These are phyloP conservation scores for Mortierella sp. DNA, from an alignment of 371 early-diverging fungal genomes.

Conservation along the genomic window DNA sequence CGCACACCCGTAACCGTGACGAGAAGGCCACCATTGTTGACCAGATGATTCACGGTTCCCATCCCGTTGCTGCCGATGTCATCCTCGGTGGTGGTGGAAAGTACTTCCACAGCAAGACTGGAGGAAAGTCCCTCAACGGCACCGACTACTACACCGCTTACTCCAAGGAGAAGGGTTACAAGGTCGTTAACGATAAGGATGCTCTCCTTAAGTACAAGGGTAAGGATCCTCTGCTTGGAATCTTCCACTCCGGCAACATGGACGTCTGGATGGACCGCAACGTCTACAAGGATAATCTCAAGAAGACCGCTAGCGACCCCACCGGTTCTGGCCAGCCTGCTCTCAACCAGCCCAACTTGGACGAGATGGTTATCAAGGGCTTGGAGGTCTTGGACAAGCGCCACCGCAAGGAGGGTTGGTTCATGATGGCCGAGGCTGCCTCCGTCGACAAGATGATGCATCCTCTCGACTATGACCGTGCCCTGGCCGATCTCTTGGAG, in stretches of 20 bases:
- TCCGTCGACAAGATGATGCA: conserved; percentile 81
- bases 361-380: conserved; percentile 78
- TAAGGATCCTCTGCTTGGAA: conserved; percentile 71
- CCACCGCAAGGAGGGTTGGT: conserved; percentile 76
- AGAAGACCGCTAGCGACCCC: conserved; percentile 60
- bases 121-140: conserved; percentile 62
- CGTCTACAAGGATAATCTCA: conserved; percentile 66
- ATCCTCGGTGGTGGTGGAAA: conserved; percentile 76
- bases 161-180: conserved; percentile 67
- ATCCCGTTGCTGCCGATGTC: conserved; percentile 74
- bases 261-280: conserved; percentile 81
- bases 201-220: conserved; percentile 64
- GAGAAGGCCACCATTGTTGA: conserved; percentile 69
- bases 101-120: conserved; percentile 62
- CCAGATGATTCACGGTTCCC: conserved; percentile 71
- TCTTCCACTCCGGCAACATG: conserved; percentile 72
- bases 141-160: conserved; percentile 67
- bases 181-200: conserved; percentile 64
- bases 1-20: conserved; percentile 70
- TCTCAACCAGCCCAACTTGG: conserved; percentile 74
- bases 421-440: conserved; percentile 83
- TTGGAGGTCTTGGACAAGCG: conserved; percentile 69
- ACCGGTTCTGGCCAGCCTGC: conserved; percentile 64
- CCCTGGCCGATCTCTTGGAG: conserved; percentile 77
- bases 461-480: conserved; percentile 78